phyloP scores from a whole-genome alignment of 2,329 filamentous ascomycete genomes.

The Hypomyces perniciosus region DNA sequence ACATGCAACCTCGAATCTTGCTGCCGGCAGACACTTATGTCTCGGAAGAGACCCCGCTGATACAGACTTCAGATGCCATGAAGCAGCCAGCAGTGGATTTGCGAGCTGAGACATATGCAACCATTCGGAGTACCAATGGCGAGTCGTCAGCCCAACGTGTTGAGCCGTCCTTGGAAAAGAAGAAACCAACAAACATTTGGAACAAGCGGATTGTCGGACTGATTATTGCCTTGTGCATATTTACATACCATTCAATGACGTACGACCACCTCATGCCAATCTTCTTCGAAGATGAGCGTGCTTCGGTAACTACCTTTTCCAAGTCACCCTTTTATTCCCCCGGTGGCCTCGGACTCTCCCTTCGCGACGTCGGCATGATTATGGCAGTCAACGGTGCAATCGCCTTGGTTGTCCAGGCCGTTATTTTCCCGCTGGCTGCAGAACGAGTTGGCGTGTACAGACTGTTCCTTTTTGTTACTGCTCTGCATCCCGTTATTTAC shows the following conservation, averaged over 20 bases:
- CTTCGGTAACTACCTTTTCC: constrained; percentile 32
- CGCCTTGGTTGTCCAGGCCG: constrained; percentile 52
- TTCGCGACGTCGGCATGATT: constrained; percentile 56
- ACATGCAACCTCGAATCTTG: constrained; percentile 56
- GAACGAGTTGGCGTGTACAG: constrained; percentile 52
- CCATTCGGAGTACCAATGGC: constrained; percentile 47
- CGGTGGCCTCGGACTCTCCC: constrained; percentile 56
- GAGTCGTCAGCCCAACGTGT: constrained; percentile 40
- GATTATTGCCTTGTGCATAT: constrained; percentile 77
- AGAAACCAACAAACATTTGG: constrained; percentile 38
- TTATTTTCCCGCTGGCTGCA: constrained; percentile 57
- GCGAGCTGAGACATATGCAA: constrained; percentile 73
- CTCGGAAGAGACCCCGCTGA: constrained; percentile 65
- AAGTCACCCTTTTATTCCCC: constrained; percentile 48
- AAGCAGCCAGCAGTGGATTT: constrained; percentile 68
- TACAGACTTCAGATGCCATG: constrained; percentile 68
- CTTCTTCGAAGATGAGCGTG: constrained; percentile 75
- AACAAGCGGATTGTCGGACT: constrained; percentile 64
- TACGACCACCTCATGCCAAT: constrained; percentile 90
- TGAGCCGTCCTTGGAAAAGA: constrained; percentile 28
- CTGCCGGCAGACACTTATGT: constrained; percentile 44
- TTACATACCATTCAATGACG: constrained; percentile 93
- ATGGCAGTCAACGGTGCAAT: constrained; percentile 55
- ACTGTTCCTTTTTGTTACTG: constrained; percentile 51
- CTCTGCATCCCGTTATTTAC: constrained; percentile 58